Base-by-base conservation (phyloP, 805 yeast genomes). In the Saccharomycopsis sp. region DNA sequence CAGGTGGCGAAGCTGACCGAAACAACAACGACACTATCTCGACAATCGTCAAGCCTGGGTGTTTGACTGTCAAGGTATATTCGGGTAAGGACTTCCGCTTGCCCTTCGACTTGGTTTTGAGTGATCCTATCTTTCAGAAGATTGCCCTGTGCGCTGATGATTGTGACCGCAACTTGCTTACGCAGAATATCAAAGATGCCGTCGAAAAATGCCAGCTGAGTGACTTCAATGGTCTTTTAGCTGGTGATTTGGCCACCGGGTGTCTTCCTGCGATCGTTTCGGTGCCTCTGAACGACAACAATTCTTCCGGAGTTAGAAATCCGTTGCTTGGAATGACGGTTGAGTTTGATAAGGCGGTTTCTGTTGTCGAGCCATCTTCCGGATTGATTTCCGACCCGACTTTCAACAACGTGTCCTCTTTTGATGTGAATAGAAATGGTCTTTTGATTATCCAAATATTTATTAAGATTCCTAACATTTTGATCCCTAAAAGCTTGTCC, bases 331-430 rank as follows among this genome's bases (percentile, higher is more conserved):
- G 89, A 71, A 80, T 92, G 67, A 90, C 96, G 1, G 78, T 94
- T 52, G 99, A 94, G 72, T 93, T 91, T 69, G 99, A 94, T 73
- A 94, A 94, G 72, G 90, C 93, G 55, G 94, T 92, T 64, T 86
- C 94, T 63, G 80, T 91, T 15, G 84, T 93, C 55, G 96, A 91
- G 64, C 94, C 98, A 1, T 82, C 85, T 29, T 82, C 87, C 56
- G 97, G 97, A 47, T 82, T 96, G 0, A 83, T 90, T 61, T 80
- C 81, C 50, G 76, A 79, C 58, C 93, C 97, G 1, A 81, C 82
- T 17, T 94, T 96, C 83, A 94, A 91, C 70, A 88, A 88, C 65
- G 90, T 90, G 9, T 87, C 96, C 15, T 84, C 92, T 2, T 94
- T 94, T 68, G 99, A 94, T 78, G 96, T 92, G 47, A 81, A 87